phyloP scores from a whole-genome alignment of 371 early-diverging fungal genomes.

The Umbelopsis sp. region DNA sequence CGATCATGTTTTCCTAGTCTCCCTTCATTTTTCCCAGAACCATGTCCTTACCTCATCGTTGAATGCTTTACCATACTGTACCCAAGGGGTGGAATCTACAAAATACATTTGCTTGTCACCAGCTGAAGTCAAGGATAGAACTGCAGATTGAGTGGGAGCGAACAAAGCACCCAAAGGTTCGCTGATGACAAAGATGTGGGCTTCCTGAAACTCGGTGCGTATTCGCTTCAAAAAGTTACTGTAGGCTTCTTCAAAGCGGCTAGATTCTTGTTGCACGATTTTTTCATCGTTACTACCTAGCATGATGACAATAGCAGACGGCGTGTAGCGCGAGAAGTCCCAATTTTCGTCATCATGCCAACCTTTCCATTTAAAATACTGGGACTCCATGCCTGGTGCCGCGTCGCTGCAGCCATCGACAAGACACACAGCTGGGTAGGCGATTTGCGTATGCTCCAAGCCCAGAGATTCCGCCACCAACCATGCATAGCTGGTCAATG shows the following conservation, averaged over 20 bases:
- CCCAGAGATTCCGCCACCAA: constrained; percentile 33
- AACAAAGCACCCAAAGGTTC: constrained; percentile 46
- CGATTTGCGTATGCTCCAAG: constrained; percentile 37
- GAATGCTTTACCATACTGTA: constrained; percentile 39
- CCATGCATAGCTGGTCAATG: constrained; percentile 45
- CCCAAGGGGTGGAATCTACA: constrained; percentile 48
- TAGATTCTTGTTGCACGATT: constrained; percentile 15
- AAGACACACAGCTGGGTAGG: constrained; percentile 35
- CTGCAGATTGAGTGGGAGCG: constrained; percentile 43
- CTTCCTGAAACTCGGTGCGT: constrained; percentile 22
- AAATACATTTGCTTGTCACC: constrained; percentile 42
- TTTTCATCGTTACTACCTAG: constrained; percentile 34
- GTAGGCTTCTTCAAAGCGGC: constrained; percentile 26
- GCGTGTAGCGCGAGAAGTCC: constrained; percentile 25
- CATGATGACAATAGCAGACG: constrained; percentile 30
- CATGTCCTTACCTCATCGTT: constrained; percentile 30
- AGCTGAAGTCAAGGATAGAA: constrained; percentile 28
- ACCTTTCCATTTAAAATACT: constrained; percentile 37
- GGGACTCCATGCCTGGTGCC: constrained; percentile 30
- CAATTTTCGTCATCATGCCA: constrained; percentile 17
- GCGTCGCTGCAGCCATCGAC: constrained; percentile 27
- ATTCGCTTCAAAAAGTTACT: constrained; percentile 30
- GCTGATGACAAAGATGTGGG: constrained; percentile 40
- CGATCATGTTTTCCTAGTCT: too few relatives aligned
- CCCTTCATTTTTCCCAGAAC: neutral